Evolutionary conservation across 139 green algal genomes (phyloP).

Genomic region (Dunaliella primolecta): DNA sequence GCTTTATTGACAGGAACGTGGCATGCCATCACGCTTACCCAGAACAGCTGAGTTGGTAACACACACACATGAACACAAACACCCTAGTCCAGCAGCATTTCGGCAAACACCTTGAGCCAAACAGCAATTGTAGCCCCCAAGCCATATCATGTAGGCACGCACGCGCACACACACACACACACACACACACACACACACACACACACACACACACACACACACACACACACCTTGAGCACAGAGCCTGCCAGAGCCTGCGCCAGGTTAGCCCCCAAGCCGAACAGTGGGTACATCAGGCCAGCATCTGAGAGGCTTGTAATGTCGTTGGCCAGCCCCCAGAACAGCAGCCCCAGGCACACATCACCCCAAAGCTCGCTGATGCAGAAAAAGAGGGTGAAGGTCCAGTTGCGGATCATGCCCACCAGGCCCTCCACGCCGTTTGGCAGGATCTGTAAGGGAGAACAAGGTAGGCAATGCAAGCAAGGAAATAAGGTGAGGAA

Average conservation of each 20-base stretch:
- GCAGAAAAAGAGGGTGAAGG: constrained; percentile 94
- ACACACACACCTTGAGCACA: constrained; percentile 53
- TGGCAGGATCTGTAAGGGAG: constrained; percentile 42
- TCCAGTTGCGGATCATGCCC: constrained; percentile 91
- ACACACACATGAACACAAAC: too few relatives aligned
- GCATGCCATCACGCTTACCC: too few relatives aligned
- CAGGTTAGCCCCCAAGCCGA: constrained; percentile 94
- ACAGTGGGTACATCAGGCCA: constrained; percentile 89
- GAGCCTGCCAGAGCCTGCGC: constrained; percentile 75
- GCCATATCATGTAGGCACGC: too few relatives aligned
- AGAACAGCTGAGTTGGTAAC: too few relatives aligned
- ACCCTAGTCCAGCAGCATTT: too few relatives aligned
- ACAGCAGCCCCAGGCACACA: constrained; percentile 81
- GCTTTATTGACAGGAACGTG: too few relatives aligned
- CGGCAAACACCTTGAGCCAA: too few relatives aligned
- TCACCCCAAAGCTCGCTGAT: constrained; percentile 83
- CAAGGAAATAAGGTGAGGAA: not conserved
- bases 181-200: constrained; percentile 4
- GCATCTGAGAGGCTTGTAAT: constrained; percentile 86
- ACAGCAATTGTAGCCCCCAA: too few relatives aligned
- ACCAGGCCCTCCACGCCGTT: constrained; percentile 62
- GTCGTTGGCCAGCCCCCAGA: constrained; percentile 95
- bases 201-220: constrained; percentile 3
- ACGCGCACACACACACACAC: constrained; percentile 1
- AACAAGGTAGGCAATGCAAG: not conserved